These are phyloP conservation scores for Dactylis glomerata DNA, from an alignment of 176 grass and related monocot species.

Conservation along the genomic window DNA sequence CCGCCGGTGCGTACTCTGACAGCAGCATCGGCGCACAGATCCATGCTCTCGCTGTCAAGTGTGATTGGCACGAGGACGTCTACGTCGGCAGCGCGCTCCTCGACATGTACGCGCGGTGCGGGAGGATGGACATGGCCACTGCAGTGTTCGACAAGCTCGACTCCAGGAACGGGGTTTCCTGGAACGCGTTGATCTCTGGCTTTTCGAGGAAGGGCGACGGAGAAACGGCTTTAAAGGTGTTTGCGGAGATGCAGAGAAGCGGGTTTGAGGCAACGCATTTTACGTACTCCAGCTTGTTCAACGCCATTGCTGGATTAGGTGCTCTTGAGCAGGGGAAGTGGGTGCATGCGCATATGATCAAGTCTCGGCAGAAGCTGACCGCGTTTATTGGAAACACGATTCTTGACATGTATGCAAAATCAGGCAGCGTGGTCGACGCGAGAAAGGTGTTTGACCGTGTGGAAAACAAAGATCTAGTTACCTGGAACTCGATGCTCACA, in stretches of 20 bases:
- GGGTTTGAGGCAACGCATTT: conserved; percentile 54
- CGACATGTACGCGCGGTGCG: conserved; percentile 57
- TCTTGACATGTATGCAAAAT: conserved; percentile 73
- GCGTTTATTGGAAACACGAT: conserved; percentile 58
- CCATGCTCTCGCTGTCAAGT: conserved; percentile 47
- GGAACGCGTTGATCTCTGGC: conserved; percentile 66
- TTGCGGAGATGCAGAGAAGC: conserved; percentile 56
- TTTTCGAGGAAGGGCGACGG: conserved; percentile 54
- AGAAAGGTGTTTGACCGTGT: conserved; percentile 66
- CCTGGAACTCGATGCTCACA: conserved; percentile 78
- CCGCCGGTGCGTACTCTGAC: conserved; percentile 18
- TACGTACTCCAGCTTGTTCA: conserved; percentile 67
- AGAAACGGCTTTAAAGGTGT: conserved; percentile 36
- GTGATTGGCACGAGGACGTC: conserved; percentile 42
- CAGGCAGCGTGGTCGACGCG: conserved; percentile 54
- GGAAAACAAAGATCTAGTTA: conserved; percentile 51
- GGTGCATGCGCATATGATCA: conserved; percentile 73
- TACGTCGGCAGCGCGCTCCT: conserved; percentile 67
- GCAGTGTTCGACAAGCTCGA: conserved; percentile 45
- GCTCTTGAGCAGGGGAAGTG: conserved; percentile 70
- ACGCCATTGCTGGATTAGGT: conserved; percentile 43
- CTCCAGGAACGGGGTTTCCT: conserved; percentile 64
- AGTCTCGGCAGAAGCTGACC: conserved; percentile 53
- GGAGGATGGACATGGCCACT: conserved; percentile 46
- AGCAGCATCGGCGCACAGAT: conserved; percentile 26